These are phyloP conservation scores for Gardenia jasminoides DNA, from an alignment of 257 asterid genomes.

Conservation along the genomic window DNA sequence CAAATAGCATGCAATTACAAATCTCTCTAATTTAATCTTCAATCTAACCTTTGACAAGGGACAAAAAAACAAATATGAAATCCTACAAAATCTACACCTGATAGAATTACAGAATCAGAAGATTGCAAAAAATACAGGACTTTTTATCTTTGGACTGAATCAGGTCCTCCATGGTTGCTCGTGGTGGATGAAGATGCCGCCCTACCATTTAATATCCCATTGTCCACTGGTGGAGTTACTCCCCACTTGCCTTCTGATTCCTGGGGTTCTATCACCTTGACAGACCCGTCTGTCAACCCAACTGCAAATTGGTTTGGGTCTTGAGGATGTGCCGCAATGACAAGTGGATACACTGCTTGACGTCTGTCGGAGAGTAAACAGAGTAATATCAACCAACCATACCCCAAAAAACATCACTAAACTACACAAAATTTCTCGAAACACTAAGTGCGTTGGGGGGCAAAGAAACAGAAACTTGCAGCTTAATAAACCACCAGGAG, in stretches of 20 bases:
- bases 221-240: conserved; percentile 64
- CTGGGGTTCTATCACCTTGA: conserved; percentile 91
- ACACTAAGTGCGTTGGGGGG: background rate
- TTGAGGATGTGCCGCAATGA: conserved; percentile 84
- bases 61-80: conserved; percentile 29
- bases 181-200: conserved; percentile 63
- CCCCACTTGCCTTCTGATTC: conserved; percentile 91
- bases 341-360: conserved; percentile 66
- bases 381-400: background rate
- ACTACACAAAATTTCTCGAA: background rate
- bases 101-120: conserved; percentile 39
- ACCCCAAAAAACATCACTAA: background rate
- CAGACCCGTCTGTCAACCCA: conserved; percentile 85
- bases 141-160: conserved; percentile 70
- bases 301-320: conserved; percentile 83
- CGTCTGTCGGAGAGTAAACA: conserved; percentile 40
- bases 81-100: conserved; percentile 56
- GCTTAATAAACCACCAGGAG: background rate
- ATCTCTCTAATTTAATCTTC: conserved; percentile 31
- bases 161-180: conserved; percentile 68
- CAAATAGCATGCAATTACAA: conserved; percentile 22
- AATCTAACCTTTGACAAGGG: conserved; percentile 37
- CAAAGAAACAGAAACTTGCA: background rate
- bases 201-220: conserved; percentile 59
- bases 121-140: conserved; percentile 3